Percentiles rank a stretch among this genome's conserved stretches.
Conservation (phyloP, 371 early-diverging fungal genomes). For the Mortierella sp. region DNA sequence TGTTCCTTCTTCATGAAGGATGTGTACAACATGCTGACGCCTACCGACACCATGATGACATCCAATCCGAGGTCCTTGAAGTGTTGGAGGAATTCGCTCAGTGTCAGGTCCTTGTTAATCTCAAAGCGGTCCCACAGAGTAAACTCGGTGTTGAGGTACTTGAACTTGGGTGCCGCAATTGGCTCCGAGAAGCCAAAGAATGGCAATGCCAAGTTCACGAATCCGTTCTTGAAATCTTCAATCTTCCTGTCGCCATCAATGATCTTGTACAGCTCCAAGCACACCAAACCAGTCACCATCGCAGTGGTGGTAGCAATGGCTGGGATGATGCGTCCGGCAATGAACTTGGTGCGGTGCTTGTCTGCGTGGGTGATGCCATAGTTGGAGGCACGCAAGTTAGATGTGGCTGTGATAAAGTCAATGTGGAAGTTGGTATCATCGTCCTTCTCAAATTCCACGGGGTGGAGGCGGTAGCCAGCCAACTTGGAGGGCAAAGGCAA, state of each 20-base stretch:
- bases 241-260: constrained; percentile 78
- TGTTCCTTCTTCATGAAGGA: constrained; percentile 91
- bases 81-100: constrained; percentile 90
- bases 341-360: constrained; percentile 97
- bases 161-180: constrained; percentile 85
- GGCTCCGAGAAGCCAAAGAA: constrained; percentile 99
- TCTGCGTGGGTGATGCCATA: constrained; percentile 96
- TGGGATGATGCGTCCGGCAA: constrained; percentile 99
- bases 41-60: constrained; percentile 95
- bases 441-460: constrained; percentile 99
- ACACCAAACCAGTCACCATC: constrained; percentile 98
- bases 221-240: constrained; percentile 99
- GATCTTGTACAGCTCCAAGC: constrained; percentile 98
- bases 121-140: constrained; percentile 99
- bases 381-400: constrained; percentile 98
- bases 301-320: constrained; percentile 99
- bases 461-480: constrained; percentile 81
- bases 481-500: constrained; percentile 81
- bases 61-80: constrained; percentile 91
- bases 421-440: constrained; percentile 99
- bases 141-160: constrained; percentile 88
- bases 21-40: constrained; percentile 94
- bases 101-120: constrained; percentile 85
- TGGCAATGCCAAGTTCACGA: constrained; percentile 98
- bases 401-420: constrained; percentile 98